These are phyloP conservation scores for Nematodospora anomalae DNA, from an alignment of 1,139 yeast species.

Conservation along the genomic window DNA sequence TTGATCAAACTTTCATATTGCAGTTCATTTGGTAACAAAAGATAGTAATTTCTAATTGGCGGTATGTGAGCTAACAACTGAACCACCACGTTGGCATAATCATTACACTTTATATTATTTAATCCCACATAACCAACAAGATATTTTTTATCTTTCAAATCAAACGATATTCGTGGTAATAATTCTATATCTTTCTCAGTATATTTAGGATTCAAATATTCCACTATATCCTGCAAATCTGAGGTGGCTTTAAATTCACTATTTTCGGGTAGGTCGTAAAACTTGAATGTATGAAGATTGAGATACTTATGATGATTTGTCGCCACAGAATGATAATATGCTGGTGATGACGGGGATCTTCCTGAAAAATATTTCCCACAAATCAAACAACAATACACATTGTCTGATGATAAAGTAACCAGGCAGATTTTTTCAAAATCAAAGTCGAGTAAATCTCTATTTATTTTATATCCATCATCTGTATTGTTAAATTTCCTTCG, in stretches of 20 bases:
- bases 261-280: constrained; percentile 64
- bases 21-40: constrained; percentile 24
- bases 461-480: constrained; percentile 53
- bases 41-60: constrained; percentile 51
- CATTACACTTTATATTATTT: constrained; percentile 49
- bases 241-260: constrained; percentile 29
- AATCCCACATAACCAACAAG: constrained; percentile 67
- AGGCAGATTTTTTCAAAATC: constrained; percentile 70
- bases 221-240: constrained; percentile 47
- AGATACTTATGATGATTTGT: constrained; percentile 64
- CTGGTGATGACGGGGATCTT: constrained; percentile 59
- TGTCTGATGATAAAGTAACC: constrained; percentile 57
- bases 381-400: constrained; percentile 68
- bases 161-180: constrained; percentile 25
- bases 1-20: constrained; percentile 1
- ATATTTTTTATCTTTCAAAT: constrained; percentile 48
- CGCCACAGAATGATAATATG: constrained; percentile 65
- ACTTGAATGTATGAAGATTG: constrained; percentile 48
- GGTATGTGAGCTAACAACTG: constrained; percentile 57
- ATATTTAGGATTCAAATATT: constrained; percentile 55
- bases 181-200: constrained; percentile 25
- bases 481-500: constrained; percentile 6
- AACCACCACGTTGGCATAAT: constrained; percentile 57
- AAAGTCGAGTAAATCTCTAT: constrained; percentile 59
- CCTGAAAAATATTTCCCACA: constrained; percentile 81